phyloP scores from a whole-genome alignment of 1,284 basidiomycete species.

The Pisolithus thermaeus region DNA sequence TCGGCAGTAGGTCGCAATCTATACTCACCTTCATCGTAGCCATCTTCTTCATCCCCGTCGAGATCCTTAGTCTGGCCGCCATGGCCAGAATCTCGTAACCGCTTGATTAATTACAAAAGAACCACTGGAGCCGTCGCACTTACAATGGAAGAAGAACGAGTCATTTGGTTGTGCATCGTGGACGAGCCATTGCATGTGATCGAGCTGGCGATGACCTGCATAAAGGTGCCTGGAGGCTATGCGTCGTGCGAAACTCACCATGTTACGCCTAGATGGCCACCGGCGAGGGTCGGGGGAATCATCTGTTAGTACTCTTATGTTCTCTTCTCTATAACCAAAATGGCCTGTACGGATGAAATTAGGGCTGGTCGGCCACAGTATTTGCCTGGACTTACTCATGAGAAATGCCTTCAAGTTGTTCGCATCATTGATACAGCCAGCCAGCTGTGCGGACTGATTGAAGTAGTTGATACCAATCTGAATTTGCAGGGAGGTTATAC shows the following conservation, averaged over 20 bases:
- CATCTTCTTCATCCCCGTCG: slow-evolving; percentile 37
- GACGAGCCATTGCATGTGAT: slow-evolving; percentile 90
- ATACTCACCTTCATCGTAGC: slow-evolving; percentile 32
- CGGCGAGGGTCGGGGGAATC: slow-evolving; percentile 58
- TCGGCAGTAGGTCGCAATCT: background rate
- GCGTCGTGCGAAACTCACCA: slow-evolving; percentile 42
- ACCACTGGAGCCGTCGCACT: slow-evolving; percentile 17
- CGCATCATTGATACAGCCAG: slow-evolving; percentile 88
- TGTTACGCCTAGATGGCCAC: slow-evolving; percentile 77
- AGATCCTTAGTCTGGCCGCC: slow-evolving; percentile 50
- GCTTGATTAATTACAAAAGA: background rate
- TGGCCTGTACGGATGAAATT: slow-evolving; percentile 20
- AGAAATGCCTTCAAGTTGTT: slow-evolving; percentile 74
- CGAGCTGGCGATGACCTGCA: slow-evolving; percentile 39
- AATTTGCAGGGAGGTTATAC: background rate
- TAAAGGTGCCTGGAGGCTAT: slow-evolving; percentile 1
- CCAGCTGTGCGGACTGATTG: slow-evolving; percentile 55
- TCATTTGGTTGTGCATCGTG: slow-evolving; percentile 74
- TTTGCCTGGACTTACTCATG: slow-evolving; percentile 40
- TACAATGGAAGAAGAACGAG: slow-evolving; percentile 90
- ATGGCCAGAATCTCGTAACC: slow-evolving; percentile 42
- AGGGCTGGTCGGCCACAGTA: background rate
- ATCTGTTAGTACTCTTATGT: slow-evolving; percentile 88
- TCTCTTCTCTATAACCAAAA: slow-evolving; percentile 69
- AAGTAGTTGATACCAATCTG: slow-evolving; percentile 84